phyloP scores from a whole-genome alignment of 129 eudicot species.

The Helianthus tuberosus region DNA sequence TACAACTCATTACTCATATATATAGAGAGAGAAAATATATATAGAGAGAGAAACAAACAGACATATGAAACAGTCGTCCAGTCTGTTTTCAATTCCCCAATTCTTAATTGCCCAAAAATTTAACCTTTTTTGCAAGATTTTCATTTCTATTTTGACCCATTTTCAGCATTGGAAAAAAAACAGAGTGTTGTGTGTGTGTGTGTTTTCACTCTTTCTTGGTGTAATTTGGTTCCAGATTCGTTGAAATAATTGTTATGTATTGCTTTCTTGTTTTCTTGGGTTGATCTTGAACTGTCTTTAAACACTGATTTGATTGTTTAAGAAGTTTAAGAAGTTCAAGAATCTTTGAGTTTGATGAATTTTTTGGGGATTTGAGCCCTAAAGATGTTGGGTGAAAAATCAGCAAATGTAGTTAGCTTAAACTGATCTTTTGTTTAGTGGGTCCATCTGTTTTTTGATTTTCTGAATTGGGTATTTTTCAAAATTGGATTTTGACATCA shows the following conservation, averaged over 20 bases:
- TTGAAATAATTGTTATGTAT: background rate
- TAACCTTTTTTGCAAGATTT: constrained; percentile 29
- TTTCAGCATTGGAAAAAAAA: constrained; percentile 27
- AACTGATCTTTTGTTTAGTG: constrained; percentile 13
- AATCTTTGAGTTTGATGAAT: constrained; percentile 46
- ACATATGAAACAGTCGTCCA: constrained; percentile 67
- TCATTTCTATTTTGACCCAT: constrained; percentile 15
- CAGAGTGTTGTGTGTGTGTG: constrained; percentile 1
- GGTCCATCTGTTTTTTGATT: constrained; percentile 10
- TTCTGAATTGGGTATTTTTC: constrained; percentile 22
- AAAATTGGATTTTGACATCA: constrained; percentile 7
- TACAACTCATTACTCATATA: constrained; percentile 47
- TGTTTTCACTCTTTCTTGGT: background rate
- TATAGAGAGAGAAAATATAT: constrained; percentile 21
- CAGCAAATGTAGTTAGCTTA: constrained; percentile 36
- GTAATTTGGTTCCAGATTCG: constrained; percentile 9
- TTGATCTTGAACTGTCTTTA: constrained; percentile 54
- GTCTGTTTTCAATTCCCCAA: constrained; percentile 42
- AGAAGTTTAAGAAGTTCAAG: constrained; percentile 41
- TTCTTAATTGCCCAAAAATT: constrained; percentile 44
- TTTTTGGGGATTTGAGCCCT: constrained; percentile 43
- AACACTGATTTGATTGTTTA: constrained; percentile 16
- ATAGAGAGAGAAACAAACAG: constrained; percentile 20
- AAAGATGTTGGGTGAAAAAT: constrained; percentile 34
- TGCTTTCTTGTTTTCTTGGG: constrained; percentile 29